Evolutionary conservation across 2,329 filamentous ascomycete species (phyloP).

Genomic region (Ophiostoma ulmi): DNA sequence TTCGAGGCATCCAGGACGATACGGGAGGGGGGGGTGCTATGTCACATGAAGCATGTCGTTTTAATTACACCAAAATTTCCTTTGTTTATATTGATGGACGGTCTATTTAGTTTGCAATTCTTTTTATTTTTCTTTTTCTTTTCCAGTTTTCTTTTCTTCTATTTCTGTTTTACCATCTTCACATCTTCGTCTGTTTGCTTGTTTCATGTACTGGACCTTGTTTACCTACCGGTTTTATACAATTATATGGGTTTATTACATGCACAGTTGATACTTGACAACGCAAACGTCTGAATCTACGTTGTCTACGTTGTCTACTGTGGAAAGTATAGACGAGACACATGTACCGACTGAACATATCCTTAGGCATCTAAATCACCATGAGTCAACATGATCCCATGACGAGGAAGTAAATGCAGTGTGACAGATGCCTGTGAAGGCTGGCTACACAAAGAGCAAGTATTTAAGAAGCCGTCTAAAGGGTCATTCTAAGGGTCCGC

Average conservation of each 20-base stretch:
- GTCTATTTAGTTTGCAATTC: neutral
- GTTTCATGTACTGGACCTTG: neutral
- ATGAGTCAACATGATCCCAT: neutral
- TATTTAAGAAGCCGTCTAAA: neutral
- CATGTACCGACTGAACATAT: neutral
- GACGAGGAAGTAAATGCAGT: neutral
- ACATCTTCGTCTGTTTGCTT: neutral
- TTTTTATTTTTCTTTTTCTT: neutral
- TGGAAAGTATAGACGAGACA: neutral
- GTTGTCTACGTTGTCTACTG: neutral
- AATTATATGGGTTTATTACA: neutral
- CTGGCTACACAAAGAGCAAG: neutral
- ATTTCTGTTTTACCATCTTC: constrained; percentile 2
- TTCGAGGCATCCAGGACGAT: neutral
- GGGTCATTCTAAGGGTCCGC: neutral
- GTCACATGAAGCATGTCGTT: neutral
- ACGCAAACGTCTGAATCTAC: neutral
- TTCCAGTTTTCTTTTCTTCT: neutral
- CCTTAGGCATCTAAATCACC: neutral
- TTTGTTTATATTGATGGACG: neutral
- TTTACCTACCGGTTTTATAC: neutral
- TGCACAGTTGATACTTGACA: neutral
- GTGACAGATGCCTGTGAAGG: neutral
- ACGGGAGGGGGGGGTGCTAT: neutral
- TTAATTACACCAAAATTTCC: constrained; percentile 11